Evolutionary conservation across 352 stramenopile species (phyloP).

Genomic region (Globisporangium lucens): DNA sequence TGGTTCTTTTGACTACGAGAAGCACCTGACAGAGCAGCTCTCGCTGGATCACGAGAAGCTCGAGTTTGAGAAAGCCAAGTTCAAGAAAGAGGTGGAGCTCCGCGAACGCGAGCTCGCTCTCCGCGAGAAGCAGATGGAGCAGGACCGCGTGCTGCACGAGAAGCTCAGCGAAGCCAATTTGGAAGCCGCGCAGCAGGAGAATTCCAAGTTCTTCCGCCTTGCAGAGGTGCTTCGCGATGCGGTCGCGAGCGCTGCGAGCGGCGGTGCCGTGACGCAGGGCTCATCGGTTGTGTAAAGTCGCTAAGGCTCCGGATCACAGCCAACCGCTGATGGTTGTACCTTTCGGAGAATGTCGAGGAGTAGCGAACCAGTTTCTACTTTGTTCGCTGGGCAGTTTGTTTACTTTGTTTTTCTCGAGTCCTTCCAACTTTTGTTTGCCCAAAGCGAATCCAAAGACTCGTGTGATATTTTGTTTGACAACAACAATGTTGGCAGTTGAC

Average conservation of each 20-base stretch:
- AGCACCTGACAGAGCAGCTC: constrained; percentile 68
- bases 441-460: background rate
- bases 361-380: background rate
- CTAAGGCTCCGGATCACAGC: background rate
- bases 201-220: constrained; percentile 54
- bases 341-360: background rate
- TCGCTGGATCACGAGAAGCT: constrained; percentile 66
- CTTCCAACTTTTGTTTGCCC: background rate
- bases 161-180: constrained; percentile 44
- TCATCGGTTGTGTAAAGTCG: constrained; percentile 37
- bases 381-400: background rate
- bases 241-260: constrained; percentile 29
- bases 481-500: background rate
- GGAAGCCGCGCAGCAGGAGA: constrained; percentile 48
- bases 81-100: constrained; percentile 74
- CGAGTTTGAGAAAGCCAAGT: constrained; percentile 68
- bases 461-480: background rate
- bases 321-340: background rate
- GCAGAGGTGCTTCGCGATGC: constrained; percentile 59
- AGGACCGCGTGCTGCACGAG: constrained; percentile 54
- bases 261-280: background rate
- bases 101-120: constrained; percentile 62
- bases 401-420: background rate
- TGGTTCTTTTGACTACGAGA: constrained; percentile 70
- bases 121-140: constrained; percentile 61